Evolutionary conservation across 1,139 yeast genomes (phyloP), one percentile per base, ranked within the genome.

Genomic region (Suhomyces maxii): DNA sequence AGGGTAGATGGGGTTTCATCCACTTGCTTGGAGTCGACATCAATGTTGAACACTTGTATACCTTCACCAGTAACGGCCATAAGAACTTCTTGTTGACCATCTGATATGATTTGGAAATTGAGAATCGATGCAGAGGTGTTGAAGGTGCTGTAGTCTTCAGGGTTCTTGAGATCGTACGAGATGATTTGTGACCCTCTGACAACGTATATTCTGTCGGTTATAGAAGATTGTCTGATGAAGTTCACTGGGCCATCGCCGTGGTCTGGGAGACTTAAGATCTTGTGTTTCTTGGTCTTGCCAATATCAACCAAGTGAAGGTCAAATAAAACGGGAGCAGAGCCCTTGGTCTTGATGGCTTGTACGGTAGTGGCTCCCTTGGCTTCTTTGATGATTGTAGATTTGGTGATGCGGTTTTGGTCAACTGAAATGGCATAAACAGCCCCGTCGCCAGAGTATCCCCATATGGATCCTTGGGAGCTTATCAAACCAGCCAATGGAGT

Each of bases 61-160:
- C 77, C 77, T 6, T 58, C 56, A 7, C 51, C 50, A 1, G 71
- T 61, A n/a, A 67, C 53, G 3, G 64, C 69, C 39, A 64, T 55
- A 8, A 68, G 41, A n/a, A 52, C 52, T 38, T 58, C 63, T 8
- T 52, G 48, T 7, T 23, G 40, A 31, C 34, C 32, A 3, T 45
- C 36, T 6, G 47, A 42, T 6, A 37, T 37, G n/a, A 53, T 41
- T 12, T 47, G 50, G 9, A 52, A 39, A 32, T 44, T 35, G 37
- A 40, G 8, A 11, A 51, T 44, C 1, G 50, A 18, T 13, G 30
- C 28, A 11, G 45, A 26, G 2, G 42, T 49, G 8, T 26, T 41
- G 34, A 41, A 43, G 8, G 49, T 42, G 30, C 44, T 31, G 14
- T 33, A 25, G 14, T 34, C 30, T n/a, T 37, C 38, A 18, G 38